Base-by-base conservation (phyloP, 306 rosid genomes). In the Gynostemma pentaphyllum region DNA sequence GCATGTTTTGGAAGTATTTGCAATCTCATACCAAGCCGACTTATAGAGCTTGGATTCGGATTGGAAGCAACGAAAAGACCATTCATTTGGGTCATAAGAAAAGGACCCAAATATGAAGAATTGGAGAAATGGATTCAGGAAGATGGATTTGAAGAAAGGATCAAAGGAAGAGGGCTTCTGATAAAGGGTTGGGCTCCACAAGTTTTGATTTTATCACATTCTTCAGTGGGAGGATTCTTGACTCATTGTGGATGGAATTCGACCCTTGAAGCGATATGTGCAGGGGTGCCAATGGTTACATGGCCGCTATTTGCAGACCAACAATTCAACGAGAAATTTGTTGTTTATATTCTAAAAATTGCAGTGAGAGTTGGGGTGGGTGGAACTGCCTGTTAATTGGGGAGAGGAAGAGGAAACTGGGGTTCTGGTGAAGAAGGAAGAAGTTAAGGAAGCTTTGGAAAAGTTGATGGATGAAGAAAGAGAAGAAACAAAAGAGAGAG, bases 221-320 rank as follows among this genome's bases (percentile, higher is more conserved):
- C 50, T 45, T 45, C 50, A 8, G 22, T 45, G 1, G 24, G 50
- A 16, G 50, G 50, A 1, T 45, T 45, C 22, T 45, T 45, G 23
- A 45, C 2, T 18, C 50, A 45, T 7, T 45, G 50, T 14, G 46
- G 46, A 3, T 18, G 50, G 50, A 45, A 45, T 45, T 45, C 24
- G 23, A 18, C 24, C 0, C 56, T 84, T 0, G 90, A 84, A 82
- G 80, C 68, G n/a, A 47, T 85, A 26, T 74, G 75, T 64, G 75
- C 73, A 3, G 91, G 87, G 36, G 63, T 85, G 27, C 87, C 85
- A 13, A 24, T 81, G 85, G 54, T 77, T 0, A 79, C 87, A 4
- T 85, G 87, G 91, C 91, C 91, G 8, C n/a, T 85, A 13, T 85
- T 81, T 24, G 87, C 52, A 7, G 50, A 16, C 19, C 50, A 45